phyloP scores from a whole-genome alignment of 768 basidiomycete species.

The Amanita muscaria region DNA sequence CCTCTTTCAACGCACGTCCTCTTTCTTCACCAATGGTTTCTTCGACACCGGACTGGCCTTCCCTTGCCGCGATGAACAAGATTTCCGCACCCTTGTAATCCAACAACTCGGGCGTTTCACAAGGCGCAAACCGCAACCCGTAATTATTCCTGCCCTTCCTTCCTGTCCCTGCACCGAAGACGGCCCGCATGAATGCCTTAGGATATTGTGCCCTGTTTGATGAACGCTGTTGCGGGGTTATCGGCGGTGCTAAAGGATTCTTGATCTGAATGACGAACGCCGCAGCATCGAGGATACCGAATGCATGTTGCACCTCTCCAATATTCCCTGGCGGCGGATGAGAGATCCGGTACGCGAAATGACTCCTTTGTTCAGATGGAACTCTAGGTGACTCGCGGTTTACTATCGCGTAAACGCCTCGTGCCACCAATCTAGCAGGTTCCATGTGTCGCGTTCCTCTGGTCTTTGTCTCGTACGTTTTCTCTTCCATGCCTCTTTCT shows the following conservation, averaged over 20 bases:
- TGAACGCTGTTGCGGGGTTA: conserved; percentile 22
- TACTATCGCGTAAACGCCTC: conserved; percentile 54
- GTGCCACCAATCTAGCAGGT: conserved; percentile 42
- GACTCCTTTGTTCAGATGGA: conserved; percentile 40
- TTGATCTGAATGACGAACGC: conserved; percentile 55
- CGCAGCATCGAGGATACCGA: conserved; percentile 45
- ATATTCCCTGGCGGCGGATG: conserved; percentile 36
- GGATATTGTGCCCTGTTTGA: conserved; percentile 36
- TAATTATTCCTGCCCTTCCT: conserved; percentile 33
- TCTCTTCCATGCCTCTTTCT: conserved; percentile 40
- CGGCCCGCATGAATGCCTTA: conserved; percentile 33
- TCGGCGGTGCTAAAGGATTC: conserved; percentile 42
- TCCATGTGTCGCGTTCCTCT: conserved; percentile 47
- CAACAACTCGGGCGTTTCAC: conserved; percentile 42
- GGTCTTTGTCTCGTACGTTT: conserved; percentile 55
- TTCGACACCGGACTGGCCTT: conserved; percentile 39
- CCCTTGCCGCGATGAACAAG: conserved; percentile 43
- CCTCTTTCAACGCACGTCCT: conserved; percentile 21
- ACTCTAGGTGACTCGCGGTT: conserved; percentile 32
- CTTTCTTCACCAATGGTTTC: conserved; percentile 42
- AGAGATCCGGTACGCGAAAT: conserved; percentile 51
- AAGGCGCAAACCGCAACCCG: conserved; percentile 43
- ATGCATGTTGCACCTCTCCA: conserved; percentile 45
- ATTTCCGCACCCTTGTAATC: conserved; percentile 48
- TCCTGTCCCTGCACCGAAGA: conserved; percentile 32